phyloP scores from a whole-genome alignment of 768 basidiomycete species.

The Hypsizygus marmoreus region DNA sequence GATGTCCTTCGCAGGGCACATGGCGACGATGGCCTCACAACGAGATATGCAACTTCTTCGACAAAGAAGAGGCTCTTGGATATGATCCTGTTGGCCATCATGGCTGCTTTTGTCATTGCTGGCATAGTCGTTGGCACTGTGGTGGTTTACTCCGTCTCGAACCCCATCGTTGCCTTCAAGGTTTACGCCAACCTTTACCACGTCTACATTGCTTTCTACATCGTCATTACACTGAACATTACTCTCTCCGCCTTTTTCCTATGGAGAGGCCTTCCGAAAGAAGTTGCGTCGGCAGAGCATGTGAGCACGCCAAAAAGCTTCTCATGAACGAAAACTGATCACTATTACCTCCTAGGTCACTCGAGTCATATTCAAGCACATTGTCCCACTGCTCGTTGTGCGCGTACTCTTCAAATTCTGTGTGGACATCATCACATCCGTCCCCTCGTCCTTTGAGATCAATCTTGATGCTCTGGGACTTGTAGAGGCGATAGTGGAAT shows the following conservation, averaged over 20 bases:
- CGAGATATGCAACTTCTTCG: neutral
- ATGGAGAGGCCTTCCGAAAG: neutral
- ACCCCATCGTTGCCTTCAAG: neutral
- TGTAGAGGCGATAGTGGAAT: slow-evolving; percentile 5
- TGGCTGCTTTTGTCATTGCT: neutral
- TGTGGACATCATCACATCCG: slow-evolving; percentile 5
- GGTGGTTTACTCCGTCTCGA: neutral
- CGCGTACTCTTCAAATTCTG: slow-evolving; percentile 6
- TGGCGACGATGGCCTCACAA: neutral
- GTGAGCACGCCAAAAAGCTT: neutral
- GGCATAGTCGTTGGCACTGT: slow-evolving; percentile 3
- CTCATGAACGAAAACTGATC: neutral
- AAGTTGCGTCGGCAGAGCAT: neutral
- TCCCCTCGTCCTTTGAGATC: slow-evolving; percentile 2
- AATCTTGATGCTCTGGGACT: slow-evolving; percentile 1
- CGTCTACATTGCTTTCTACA: slow-evolving; percentile 4
- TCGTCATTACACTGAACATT: slow-evolving; percentile 1
- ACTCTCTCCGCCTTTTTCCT: slow-evolving; percentile 1
- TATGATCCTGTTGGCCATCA: slow-evolving; percentile 1
- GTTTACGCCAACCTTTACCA: slow-evolving; percentile 2
- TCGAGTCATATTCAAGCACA: neutral
- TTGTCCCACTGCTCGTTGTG: slow-evolving; percentile 4
- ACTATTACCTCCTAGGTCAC: neutral
- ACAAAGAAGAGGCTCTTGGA: slow-evolving; percentile 1
- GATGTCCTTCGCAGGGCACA: neutral